Evolutionary conservation across 441 rosid genomes (phyloP), one percentile per base, ranked within the genome.

Genomic region (Jatropha podagrica): DNA sequence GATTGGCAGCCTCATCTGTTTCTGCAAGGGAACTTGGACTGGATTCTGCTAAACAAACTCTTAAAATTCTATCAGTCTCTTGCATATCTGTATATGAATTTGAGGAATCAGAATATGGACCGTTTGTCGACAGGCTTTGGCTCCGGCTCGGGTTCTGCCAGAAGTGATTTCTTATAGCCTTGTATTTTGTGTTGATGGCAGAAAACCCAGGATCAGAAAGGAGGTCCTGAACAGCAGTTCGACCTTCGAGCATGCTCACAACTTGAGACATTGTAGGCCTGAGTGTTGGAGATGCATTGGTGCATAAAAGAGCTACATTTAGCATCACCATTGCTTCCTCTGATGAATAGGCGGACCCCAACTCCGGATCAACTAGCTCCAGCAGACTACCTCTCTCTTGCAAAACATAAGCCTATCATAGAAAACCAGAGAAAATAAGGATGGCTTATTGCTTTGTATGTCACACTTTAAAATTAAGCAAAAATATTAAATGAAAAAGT

Each of bases 241-340:
- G 83, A 63, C 97, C 97, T 71, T 93, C 91, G 11, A 95, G 85
- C 84, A 93, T 90, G 83, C 96, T 93, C 73, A 93, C 97, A 12
- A 89, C 95, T 82, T 89, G 98, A 20, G 98, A 89, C 97, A 91
- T 95, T 42, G 85, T 84, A 40, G 97, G 97, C 79, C 99, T 87
- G 32, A 95, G 84, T 0, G 95, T 89, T 17, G 98, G 98, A 14
- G 98, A 88, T 2, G 95, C 95, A 61, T 90, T 88, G 37, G 97
- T 89, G 81, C 98, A 91, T 78, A 90, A 75, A 41, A 95, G 84
- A 17, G 96, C 92, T 71, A 90, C 97, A 65, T 91, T 89, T 58
- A 95, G 71, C 92, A 93, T 89, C 61, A 89, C 73, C 87, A 85
- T 88, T 48, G 95, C 92, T 71, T 90, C 99, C 77, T 87, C 90